A percentile compares a stretch with the other conserved stretches of the same genome.
Conservation (phyloP, 148 eudicot species). For the Persicaria maculosa region DNA sequence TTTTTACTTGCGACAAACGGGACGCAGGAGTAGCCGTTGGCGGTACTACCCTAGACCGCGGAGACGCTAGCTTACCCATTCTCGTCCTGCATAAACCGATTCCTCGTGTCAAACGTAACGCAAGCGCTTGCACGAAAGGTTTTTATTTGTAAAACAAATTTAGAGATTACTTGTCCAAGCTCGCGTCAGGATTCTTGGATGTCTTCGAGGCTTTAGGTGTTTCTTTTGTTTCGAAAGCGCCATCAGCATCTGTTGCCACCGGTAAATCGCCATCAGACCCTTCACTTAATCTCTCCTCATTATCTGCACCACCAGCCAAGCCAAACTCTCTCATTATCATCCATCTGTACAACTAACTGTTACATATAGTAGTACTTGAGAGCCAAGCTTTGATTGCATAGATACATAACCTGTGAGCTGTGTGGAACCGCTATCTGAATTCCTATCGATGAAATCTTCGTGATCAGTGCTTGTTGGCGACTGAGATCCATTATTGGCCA, state of each 20-base stretch:
- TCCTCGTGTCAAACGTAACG: too few species aligned
- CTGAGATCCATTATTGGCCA: conserved; percentile 31
- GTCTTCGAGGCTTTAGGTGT: conserved; percentile 25
- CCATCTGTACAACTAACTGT: conserved; percentile 7
- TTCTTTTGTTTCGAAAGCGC: conserved; percentile 25
- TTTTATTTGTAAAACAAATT: neutral
- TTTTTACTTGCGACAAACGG: conserved; percentile 38
- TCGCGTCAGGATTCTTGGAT: conserved; percentile 23
- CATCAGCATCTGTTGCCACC: conserved; percentile 48
- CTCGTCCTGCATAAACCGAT: conserved; percentile 19
- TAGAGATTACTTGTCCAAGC: conserved; percentile 40
- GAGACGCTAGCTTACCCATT: conserved; percentile 17
- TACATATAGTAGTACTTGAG: neutral
- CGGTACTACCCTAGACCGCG: conserved; percentile 21
- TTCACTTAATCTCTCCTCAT: conserved; percentile 38
- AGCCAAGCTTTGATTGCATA: neutral
- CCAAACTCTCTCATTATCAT: conserved; percentile 19
- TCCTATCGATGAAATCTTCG: conserved; percentile 19
- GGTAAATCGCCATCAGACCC: conserved; percentile 37
- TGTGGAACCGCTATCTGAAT: conserved; percentile 20
- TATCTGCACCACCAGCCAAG: conserved; percentile 24
- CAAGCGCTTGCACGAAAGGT: too few species aligned
- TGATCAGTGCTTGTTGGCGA: conserved; percentile 38
- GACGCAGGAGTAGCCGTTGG: conserved; percentile 24
- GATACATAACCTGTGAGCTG: neutral